Evolutionary conservation across 2,329 filamentous ascomycete genomes (phyloP).

Genomic region (Xylariaceae sp.): DNA sequence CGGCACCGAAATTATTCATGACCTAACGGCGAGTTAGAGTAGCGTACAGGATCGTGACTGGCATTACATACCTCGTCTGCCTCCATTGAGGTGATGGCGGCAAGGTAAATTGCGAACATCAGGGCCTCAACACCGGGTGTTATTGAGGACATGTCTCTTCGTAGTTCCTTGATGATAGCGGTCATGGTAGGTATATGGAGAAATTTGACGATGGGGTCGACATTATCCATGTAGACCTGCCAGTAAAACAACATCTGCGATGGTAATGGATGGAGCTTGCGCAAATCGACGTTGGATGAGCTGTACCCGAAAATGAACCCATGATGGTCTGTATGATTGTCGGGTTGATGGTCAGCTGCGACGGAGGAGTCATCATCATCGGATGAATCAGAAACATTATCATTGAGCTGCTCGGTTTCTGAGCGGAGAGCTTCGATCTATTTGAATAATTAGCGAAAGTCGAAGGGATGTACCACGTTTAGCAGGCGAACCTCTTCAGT

Average conservation of each 20-base stretch:
- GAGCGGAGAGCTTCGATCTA: conserved; percentile 40
- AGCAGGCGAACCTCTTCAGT: conserved; percentile 60
- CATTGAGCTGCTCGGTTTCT: conserved; percentile 47
- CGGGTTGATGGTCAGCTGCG: conserved; percentile 35
- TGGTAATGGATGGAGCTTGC: conserved; percentile 59
- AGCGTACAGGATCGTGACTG: neutral
- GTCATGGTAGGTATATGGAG: conserved; percentile 66
- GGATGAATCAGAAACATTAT: conserved; percentile 55
- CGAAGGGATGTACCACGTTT: neutral
- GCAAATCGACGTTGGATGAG: conserved; percentile 64
- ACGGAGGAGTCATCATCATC: conserved; percentile 54
- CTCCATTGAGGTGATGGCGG: conserved; percentile 55
- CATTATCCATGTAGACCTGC: conserved; percentile 68
- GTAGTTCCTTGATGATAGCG: conserved; percentile 56
- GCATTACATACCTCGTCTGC: conserved; percentile 49
- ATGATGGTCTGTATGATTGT: conserved; percentile 53
- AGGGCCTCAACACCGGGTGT: conserved; percentile 56
- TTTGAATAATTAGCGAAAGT: conserved; percentile 11
- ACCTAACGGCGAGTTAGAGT: conserved; percentile 39
- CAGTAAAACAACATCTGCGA: conserved; percentile 65
- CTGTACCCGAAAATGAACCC: conserved; percentile 70
- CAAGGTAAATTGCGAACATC: conserved; percentile 60
- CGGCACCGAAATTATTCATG: conserved; percentile 45
- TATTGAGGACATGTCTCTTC: conserved; percentile 55
- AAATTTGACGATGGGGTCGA: conserved; percentile 68